phyloP scores from a whole-genome alignment of 495 filamentous ascomycete species.

The Tuber calosporum region DNA sequence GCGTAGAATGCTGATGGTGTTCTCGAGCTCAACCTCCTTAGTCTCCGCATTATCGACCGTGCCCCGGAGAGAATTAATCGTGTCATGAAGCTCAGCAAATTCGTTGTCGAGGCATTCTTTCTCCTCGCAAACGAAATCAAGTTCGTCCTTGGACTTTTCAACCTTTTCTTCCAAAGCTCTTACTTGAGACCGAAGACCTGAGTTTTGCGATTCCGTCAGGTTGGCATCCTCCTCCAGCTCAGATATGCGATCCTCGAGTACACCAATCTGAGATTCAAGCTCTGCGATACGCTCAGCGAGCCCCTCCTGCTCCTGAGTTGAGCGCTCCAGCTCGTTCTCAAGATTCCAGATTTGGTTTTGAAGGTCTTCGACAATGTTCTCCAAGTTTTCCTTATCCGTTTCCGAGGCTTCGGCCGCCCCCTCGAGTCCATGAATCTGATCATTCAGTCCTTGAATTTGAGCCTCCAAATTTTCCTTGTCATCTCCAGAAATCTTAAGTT shows the following conservation, averaged over 20 bases:
- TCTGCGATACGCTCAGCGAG: not conserved
- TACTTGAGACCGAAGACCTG: not conserved
- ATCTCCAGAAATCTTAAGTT: slow-evolving; percentile 12
- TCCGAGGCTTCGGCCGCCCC: slow-evolving; percentile 13
- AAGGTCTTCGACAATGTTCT: slow-evolving; percentile 15
- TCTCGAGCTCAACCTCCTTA: slow-evolving; percentile 18
- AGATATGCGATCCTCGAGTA: not conserved
- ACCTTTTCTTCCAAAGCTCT: not conserved
- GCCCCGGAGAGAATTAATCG: not conserved
- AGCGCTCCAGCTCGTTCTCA: slow-evolving; percentile 7
- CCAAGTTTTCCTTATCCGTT: slow-evolving; percentile 17
- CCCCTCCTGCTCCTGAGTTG: not conserved
- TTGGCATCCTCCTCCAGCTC: not conserved
- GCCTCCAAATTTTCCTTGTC: slow-evolving; percentile 20
- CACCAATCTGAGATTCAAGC: not conserved
- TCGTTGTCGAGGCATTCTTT: too few relatives aligned
- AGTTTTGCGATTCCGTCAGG: not conserved
- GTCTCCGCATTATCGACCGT: not conserved
- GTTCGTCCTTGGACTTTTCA: not conserved
- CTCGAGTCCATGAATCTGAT: slow-evolving; percentile 19
- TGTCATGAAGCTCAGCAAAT: not conserved
- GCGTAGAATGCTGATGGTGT: slow-evolving; percentile 9
- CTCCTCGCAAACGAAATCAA: too few relatives aligned
- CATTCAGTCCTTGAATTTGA: slow-evolving; percentile 10
- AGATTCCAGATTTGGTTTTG: slow-evolving; percentile 13